A percentile compares a stretch with the other conserved stretches of the same genome.
Evolutionary conservation across 768 basidiomycete species (phyloP).

Genomic region (Sporobolomyces roseus): DNA sequence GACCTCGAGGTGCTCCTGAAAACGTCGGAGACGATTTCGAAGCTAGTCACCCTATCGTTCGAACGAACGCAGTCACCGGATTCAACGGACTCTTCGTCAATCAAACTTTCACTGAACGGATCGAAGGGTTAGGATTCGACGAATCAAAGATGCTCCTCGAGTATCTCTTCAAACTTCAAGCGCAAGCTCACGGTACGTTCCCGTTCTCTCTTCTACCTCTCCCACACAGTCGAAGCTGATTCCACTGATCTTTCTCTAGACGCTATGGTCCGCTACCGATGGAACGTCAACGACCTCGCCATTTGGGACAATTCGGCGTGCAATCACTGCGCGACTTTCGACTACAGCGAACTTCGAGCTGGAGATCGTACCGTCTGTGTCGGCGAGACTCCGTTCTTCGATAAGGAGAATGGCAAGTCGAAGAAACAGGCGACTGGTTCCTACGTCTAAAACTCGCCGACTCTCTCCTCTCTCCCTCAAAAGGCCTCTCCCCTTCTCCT

Average conservation of each 20-base stretch:
- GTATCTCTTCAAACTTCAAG: constrained; percentile 47
- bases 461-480: not conserved
- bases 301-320: constrained; percentile 51
- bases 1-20: constrained; percentile 47
- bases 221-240: constrained; percentile 18
- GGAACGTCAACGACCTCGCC: constrained; percentile 46
- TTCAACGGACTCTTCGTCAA: constrained; percentile 40
- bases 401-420: constrained; percentile 46
- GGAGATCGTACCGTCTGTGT: constrained; percentile 59
- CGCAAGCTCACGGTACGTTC: constrained; percentile 46
- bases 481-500: not conserved
- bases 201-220: constrained; percentile 44
- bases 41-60: constrained; percentile 44
- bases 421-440: constrained; percentile 9
- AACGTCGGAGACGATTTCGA: constrained; percentile 47
- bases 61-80: constrained; percentile 44
- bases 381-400: constrained; percentile 58
- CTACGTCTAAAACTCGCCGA: not conserved
- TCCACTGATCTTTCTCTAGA: constrained; percentile 41
- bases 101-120: constrained; percentile 41
- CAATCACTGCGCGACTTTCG: constrained; percentile 50
- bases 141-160: constrained; percentile 46
- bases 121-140: constrained; percentile 39
- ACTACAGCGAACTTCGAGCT: constrained; percentile 50
- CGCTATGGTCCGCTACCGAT: constrained; percentile 48